Conservation (phyloP, 805 yeast genomes). For the Hanseniaspora valbyensis region DNA sequence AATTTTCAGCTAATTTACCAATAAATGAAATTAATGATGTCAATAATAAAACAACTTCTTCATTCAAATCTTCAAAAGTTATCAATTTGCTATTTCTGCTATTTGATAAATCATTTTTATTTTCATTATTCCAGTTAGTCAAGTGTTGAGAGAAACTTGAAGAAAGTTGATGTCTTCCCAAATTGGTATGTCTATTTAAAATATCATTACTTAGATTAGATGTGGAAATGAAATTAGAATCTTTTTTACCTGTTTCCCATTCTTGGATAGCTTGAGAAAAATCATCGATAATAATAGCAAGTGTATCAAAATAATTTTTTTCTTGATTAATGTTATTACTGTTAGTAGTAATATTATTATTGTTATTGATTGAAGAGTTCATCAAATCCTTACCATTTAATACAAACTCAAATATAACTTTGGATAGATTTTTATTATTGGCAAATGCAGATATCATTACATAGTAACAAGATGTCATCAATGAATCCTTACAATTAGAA, state of each 20-base stretch:
- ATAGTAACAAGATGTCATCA: conserved; percentile 73
- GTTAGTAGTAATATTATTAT: neutral
- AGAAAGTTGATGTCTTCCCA: conserved; percentile 4
- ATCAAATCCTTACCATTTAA: conserved; percentile 1
- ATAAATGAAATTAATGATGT: conserved; percentile 64
- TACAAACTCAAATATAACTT: conserved; percentile 39
- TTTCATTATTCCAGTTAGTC: neutral
- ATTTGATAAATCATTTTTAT: conserved; percentile 20
- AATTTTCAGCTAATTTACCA: conserved; percentile 37
- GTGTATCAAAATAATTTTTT: conserved; percentile 8
- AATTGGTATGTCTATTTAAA: conserved; percentile 10
- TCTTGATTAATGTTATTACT: neutral
- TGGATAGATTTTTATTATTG: conserved; percentile 7
- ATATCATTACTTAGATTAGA: conserved; percentile 1
- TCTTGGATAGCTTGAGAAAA: conserved; percentile 37
- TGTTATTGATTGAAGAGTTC: neutral
- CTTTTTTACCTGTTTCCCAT: conserved; percentile 22
- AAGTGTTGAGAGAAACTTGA: neutral
- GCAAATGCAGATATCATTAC: conserved; percentile 68
- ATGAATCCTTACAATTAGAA: conserved; percentile 62
- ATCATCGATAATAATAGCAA: conserved; percentile 40
- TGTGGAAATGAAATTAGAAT: neutral
- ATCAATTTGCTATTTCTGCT: conserved; percentile 24
- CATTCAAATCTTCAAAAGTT: conserved; percentile 52
- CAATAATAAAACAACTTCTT: conserved; percentile 65